Evolutionary conservation across 1,284 basidiomycete genomes (phyloP).

Genomic region (Tetrapyrgos nigripes): DNA sequence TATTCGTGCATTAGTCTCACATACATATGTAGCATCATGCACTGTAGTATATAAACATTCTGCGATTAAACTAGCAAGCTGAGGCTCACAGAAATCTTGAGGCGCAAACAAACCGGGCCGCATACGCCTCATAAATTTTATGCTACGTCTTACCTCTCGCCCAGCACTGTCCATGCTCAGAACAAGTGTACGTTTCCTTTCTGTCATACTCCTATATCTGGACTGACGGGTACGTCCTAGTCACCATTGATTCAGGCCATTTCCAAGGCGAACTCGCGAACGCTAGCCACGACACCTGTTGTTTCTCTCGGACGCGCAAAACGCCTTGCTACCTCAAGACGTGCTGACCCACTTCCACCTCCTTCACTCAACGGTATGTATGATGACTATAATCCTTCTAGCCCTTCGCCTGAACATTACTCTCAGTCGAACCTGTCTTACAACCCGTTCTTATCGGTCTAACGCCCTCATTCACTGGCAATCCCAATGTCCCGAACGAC

Average conservation of each 20-base stretch:
- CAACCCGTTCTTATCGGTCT: conserved; percentile 65
- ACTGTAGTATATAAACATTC: too few relatives aligned
- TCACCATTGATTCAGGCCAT: not conserved
- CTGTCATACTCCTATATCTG: not conserved
- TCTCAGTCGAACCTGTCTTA: conserved; percentile 45
- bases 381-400: not conserved
- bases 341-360: not conserved
- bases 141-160: not conserved
- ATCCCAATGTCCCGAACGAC: conserved; percentile 32
- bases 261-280: not conserved
- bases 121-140: not conserved
- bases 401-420: not conserved
- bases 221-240: not conserved
- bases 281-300: not conserved
- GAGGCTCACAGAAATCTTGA: too few relatives aligned
- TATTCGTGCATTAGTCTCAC: too few relatives aligned
- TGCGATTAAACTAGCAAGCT: too few relatives aligned
- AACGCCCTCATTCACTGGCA: conserved; percentile 57
- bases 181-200: conserved; percentile 12
- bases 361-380: conserved; percentile 4
- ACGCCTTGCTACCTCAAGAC: not conserved
- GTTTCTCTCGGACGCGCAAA: not conserved
- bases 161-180: conserved; percentile 17
- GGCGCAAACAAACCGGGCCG: not conserved
- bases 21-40: too few relatives aligned